Percentiles rank a stretch among this genome's conserved stretches.
Conservation (phyloP, 179 eudicot genomes). For the Monotropa hypopitys region DNA sequence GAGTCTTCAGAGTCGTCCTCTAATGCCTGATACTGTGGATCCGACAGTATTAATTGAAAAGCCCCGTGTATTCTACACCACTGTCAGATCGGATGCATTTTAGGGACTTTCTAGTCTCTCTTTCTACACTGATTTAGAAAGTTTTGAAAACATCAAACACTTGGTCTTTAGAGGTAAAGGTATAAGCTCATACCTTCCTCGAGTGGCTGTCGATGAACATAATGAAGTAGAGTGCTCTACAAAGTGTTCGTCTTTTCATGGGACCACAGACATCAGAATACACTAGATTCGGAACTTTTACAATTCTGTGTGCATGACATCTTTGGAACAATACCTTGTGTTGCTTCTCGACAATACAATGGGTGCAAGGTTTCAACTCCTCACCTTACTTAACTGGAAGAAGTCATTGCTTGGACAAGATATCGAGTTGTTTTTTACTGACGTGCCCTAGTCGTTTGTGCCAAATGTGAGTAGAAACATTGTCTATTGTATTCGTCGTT, state of each 20-base stretch:
- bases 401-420: too few relatives aligned
- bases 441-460: too few relatives aligned
- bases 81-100: not conserved
- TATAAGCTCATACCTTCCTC: not conserved
- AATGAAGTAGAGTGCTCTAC: not conserved
- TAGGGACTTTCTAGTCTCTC: not conserved
- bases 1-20: not conserved
- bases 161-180: not conserved
- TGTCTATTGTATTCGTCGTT: too few relatives aligned
- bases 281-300: too few relatives aligned
- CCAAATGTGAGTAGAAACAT: too few relatives aligned
- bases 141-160: not conserved
- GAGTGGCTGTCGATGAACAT: slow-evolving; percentile 2
- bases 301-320: too few relatives aligned
- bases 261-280: slow-evolving; percentile 6
- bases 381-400: too few relatives aligned
- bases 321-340: too few relatives aligned
- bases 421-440: too few relatives aligned
- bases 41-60: not conserved
- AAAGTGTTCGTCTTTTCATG: not conserved
- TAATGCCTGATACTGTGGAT: not conserved
- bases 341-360: too few relatives aligned
- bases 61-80: not conserved
- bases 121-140: not conserved
- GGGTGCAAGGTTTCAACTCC: too few relatives aligned